Evolutionary conservation across 768 basidiomycete genomes (phyloP), one percentile per base, ranked within the genome.

Genomic region (Tricholoma furcatifolium): DNA sequence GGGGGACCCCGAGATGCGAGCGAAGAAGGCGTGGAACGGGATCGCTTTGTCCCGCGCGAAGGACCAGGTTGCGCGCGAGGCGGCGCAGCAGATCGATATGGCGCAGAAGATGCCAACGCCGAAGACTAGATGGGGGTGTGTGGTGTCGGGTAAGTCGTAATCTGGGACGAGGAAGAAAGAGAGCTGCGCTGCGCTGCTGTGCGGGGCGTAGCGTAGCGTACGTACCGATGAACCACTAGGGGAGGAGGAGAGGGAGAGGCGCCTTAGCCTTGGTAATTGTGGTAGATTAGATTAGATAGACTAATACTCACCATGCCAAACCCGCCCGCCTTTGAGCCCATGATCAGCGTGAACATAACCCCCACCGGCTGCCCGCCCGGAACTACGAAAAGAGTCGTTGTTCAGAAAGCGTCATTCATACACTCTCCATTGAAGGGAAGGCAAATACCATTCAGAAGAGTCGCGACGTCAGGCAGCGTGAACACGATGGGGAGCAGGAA

Each of bases 61-160:
- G 42, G 81, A 81, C 86, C 85, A 87, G 2, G 85, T 86, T 27
- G 82, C 80, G 15, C 85, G 80, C 11, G 84, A 86, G 34, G 85
- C 81, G 8, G 84, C 84, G 47, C 82, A 84, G 36, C 79, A 79
- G 55, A 83, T 82, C 15, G 85, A 85, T 51, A 87, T 80, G 35
- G 81, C 77, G 49, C 85, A 86, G 67, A 87, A 85, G 55, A 83
- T 67, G 8, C 75, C 75, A 44, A 79, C 68, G 9, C 77, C 79
- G 48, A 83, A 81, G 57, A 85, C 83, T 73, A n/a, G n/a, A n/a
- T n/a, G n/a, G n/a, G n/a, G n/a, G n/a, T n/a, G n/a, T n/a, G n/a
- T n/a, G n/a, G n/a, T n/a, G n/a, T n/a, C n/a, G n/a, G n/a, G n/a
- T n/a, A n/a, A n/a, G n/a, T n/a, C n/a, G n/a, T n/a, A n/a, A n/a